A percentile compares a stretch with the other conserved stretches of the same genome.
These are phyloP conservation scores for Imleria badia DNA, from an alignment of 768 basidiomycete species.

Conservation along the genomic window DNA sequence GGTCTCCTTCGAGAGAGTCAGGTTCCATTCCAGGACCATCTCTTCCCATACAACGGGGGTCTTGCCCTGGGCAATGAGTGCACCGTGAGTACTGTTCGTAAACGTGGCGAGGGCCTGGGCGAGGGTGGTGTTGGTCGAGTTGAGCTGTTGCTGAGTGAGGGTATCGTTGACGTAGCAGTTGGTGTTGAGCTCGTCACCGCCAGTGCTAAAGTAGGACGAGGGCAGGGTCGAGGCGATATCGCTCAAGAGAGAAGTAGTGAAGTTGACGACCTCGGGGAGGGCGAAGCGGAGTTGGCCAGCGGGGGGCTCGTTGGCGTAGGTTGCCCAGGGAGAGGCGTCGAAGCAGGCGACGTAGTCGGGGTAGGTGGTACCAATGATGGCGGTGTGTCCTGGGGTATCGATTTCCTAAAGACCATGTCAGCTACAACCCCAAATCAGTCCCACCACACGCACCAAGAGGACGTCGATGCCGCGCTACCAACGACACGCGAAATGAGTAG, in stretches of 20 bases:
- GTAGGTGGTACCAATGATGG: constrained; percentile 58
- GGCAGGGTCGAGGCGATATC: constrained; percentile 53
- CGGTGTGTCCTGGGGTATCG: constrained; percentile 83
- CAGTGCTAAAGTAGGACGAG: constrained; percentile 69
- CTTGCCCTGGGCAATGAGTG: constrained; percentile 57
- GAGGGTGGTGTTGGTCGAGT: constrained; percentile 49
- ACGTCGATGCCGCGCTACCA: constrained; percentile 71
- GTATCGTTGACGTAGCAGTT: constrained; percentile 65
- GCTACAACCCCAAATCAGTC: not conserved
- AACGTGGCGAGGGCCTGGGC: constrained; percentile 65
- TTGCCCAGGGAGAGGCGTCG: constrained; percentile 53
- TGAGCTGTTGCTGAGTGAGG: constrained; percentile 55
- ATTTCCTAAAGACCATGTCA: constrained; percentile 53
- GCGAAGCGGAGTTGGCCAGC: constrained; percentile 81
- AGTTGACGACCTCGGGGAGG: constrained; percentile 55
- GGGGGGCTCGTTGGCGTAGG: constrained; percentile 73
- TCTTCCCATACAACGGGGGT: constrained; percentile 84
- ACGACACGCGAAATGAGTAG: not conserved
- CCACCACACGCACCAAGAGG: constrained; percentile 39
- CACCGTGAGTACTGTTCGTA: constrained; percentile 55
- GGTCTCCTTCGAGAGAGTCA: constrained; percentile 42
- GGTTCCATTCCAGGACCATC: constrained; percentile 41
- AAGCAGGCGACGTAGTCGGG: constrained; percentile 76
- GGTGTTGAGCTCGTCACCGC: constrained; percentile 79
- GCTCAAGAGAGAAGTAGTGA: constrained; percentile 53